Evolutionary conservation across 1,284 basidiomycete genomes (phyloP), one percentile per base, ranked within the genome.

Genomic region (Rhodotorula sp.): DNA sequence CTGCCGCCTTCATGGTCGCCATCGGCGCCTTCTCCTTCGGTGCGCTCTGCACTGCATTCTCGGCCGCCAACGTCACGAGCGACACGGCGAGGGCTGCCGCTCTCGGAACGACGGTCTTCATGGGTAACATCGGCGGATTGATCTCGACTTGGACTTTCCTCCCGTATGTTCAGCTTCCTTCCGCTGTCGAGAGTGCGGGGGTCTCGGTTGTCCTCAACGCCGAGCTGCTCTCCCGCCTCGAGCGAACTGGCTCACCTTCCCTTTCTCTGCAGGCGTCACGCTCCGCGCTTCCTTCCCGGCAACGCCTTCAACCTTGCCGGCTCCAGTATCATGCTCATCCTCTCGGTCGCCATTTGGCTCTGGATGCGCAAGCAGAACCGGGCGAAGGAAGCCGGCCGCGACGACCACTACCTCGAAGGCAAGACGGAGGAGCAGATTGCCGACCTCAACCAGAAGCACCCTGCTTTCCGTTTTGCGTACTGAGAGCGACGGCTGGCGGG

Each of bases 21-120:
- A 61, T 72, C 16, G 79, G 79, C 16, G 78, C 77, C 4, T 80
- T 80, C 72, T 67, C 72, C 24, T 76, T 78, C 48, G 79, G 79
- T 0, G 63, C 78, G 1, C 59, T 79, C 0, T 62, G 77, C 48
- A 74, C 66, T 22, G 62, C 71, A 0, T 71, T 69, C 60, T 62
- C 64, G 0, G 59, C 69, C 2, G 76, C 76, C 47, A 80, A 80
- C 66, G 67, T 73, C 20, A 78, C 78, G 53, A 73, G 75, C 40
- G 79, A 80, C 66, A 73, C 77, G 24, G 73, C 73, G 16, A 59
- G 78, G 4, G 73, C 78, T 0, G 73, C 73, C 24, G 77, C 77
- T 10, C 76, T 80, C 37, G 79, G 76, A 0, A 67, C 71, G 13
- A 75, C 72, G 24, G 78, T 80, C 24, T 70, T 78, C 61, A 61